A percentile compares a stretch with the other conserved stretches of the same genome.
Evolutionary conservation across 768 basidiomycete genomes (phyloP).

Genomic region (Dacryopinax primogenitus): DNA sequence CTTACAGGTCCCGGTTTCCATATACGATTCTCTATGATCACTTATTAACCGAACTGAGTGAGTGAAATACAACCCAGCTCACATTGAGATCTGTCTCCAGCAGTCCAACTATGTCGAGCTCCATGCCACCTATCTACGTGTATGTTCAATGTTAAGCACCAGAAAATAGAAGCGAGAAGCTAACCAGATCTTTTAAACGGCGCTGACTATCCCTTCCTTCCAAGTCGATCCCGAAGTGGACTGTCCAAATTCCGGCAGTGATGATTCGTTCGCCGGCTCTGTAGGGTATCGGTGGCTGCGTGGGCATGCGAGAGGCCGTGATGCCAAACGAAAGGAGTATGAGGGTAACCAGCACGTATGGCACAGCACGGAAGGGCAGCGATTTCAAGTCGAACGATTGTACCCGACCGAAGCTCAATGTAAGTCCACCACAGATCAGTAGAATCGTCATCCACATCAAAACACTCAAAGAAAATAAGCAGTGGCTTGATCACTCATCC

Average conservation of each 20-base stretch:
- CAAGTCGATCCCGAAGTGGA: constrained; percentile 78
- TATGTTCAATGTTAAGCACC: constrained; percentile 27
- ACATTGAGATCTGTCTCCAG: constrained; percentile 80
- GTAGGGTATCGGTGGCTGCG: constrained; percentile 40
- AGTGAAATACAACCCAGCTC: constrained; percentile 21
- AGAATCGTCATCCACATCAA: constrained; percentile 36
- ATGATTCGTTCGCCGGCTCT: constrained; percentile 54
- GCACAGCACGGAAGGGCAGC: not conserved
- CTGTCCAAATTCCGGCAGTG: constrained; percentile 78
- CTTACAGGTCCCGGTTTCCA: constrained; percentile 73
- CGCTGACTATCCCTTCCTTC: constrained; percentile 60
- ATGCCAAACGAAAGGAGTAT: constrained; percentile 40
- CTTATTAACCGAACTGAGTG: not conserved
- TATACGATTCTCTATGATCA: constrained; percentile 49
- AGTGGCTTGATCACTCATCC: constrained; percentile 18
- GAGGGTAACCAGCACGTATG: constrained; percentile 18
- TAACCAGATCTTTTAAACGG: constrained; percentile 44
- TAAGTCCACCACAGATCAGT: not conserved
- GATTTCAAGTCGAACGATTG: not conserved
- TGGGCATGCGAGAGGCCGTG: constrained; percentile 44
- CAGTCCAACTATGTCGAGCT: constrained; percentile 73
- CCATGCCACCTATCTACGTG: constrained; percentile 50
- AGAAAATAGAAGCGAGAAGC: constrained; percentile 7
- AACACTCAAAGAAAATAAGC: constrained; percentile 28
- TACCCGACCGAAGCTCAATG: not conserved